phyloP scores from a whole-genome alignment of 352 stramenopile species.

The Aphanomyces cochlioides region DNA sequence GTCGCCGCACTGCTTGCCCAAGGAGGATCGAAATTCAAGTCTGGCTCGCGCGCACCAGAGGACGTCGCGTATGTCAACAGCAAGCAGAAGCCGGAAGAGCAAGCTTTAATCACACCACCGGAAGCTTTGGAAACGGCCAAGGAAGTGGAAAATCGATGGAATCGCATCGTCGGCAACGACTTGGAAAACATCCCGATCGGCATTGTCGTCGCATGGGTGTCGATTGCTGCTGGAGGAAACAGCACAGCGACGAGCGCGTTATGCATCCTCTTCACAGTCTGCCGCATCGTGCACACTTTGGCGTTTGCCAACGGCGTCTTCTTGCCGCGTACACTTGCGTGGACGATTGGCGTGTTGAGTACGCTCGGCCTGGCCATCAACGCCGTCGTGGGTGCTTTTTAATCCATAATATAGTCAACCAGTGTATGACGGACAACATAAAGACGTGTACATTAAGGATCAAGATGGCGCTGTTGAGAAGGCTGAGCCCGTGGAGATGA shows the following conservation, averaged over 20 bases:
- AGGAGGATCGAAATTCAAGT: conserved; percentile 43
- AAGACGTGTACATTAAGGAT: too few relatives aligned
- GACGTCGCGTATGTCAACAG: too few relatives aligned
- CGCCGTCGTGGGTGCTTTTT: too few relatives aligned
- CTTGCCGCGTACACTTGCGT: too few relatives aligned
- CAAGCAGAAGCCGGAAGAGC: too few relatives aligned
- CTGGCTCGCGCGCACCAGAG: conserved; percentile 39
- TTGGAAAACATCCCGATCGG: conserved; percentile 52
- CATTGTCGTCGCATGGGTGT: conserved; percentile 20
- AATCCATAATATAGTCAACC: too few relatives aligned
- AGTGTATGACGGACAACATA: too few relatives aligned
- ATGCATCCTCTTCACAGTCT: conserved; percentile 42
- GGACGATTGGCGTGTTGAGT: too few relatives aligned
- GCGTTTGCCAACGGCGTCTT: conserved; percentile 38
- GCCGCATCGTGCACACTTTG: conserved; percentile 42
- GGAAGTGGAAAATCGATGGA: conserved; percentile 47
- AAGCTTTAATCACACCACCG: too few relatives aligned
- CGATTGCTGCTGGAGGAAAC: conserved; percentile 40
- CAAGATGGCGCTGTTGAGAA: too few relatives aligned
- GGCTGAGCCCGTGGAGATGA: too few relatives aligned
- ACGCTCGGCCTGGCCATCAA: too few relatives aligned
- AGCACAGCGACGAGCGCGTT: conserved; percentile 36
- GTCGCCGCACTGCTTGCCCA: conserved; percentile 49
- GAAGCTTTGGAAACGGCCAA: not conserved
- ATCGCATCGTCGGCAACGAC: conserved; percentile 55